Base-by-base conservation (phyloP, 208 protist species). In the Crithidia brevicula region DNA sequence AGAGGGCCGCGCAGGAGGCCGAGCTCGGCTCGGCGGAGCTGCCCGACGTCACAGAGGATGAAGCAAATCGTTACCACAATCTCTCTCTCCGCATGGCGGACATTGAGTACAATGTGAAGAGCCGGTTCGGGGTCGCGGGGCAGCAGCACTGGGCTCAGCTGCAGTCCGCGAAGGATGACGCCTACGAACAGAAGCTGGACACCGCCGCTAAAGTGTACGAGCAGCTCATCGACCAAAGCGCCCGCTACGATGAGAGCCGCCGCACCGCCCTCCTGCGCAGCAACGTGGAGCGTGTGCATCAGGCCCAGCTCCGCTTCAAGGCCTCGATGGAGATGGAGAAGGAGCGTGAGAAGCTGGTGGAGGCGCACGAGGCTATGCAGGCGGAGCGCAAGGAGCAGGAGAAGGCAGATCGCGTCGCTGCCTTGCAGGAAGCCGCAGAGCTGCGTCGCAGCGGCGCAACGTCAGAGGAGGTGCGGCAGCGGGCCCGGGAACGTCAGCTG, bases 71-170 rank as follows among this genome's bases (percentile, higher is more conserved):
- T 36, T 94, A 96, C 61, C 78, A 91, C 60, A 79, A 74, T 47
- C 77, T 93, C 3, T 27, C 68, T 11, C 59, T 90, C 7, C 76
- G 82, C 64, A 96, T 96, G 91, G 60, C 76, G 15, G 82, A 91
- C 23, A 69, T 96, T 15, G 91, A 96, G 75, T 72, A 72, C 18
- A 56, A 82, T 23, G 88, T 96, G 38, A 90, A 85, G 68, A 72
- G 23, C 11, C 79, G 83, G 38, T 96, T 85, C 59, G 91, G 88
- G 33, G 63, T 92, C 10, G 91, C 91, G 3, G 91, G 91, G 7
- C 67, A 86, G 62, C 83, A 94, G 67, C 91, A 96, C 76, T 96
- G 91, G 89, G 75, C 79, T 10, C 83, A 90, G 74, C 80, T 96
- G 67, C 91, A 96, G 78, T 75, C 73, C 22, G 88, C 79, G 10